Evolutionary conservation across 768 basidiomycete species (phyloP), one percentile per base, ranked within the genome.

Genomic region (Pleurotus platypus): DNA sequence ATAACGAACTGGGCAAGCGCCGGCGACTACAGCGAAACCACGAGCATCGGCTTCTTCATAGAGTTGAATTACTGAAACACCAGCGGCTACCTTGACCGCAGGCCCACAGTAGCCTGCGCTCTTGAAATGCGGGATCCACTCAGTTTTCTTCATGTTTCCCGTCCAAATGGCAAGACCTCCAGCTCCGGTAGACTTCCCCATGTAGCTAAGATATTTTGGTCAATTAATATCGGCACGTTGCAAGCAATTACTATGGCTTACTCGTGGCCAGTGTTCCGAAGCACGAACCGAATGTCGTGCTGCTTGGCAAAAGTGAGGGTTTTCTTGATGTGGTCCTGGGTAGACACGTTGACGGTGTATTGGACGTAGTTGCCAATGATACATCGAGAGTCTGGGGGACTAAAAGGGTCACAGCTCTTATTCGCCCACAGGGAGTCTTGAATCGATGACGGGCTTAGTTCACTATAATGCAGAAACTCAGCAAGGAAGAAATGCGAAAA

Each of bases 241-340:
- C 42, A n/a, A 43, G 18, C 5, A 15, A 43, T 12, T 43, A 30
- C 15, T 20, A 12, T 43, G 15, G 18, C 42, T 43, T 15, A 43
- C 42, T 43, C 42, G 18, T 43, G 42, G 42, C 63, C 63, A 2
- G 63, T 62, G 47, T 64, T 64, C n/a, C 59, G 49, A 3, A 62
- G 40, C 4, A 64, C 61, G 37, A 64, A 62, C 4, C 61, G 58
- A 12, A 64, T 62, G 30, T 64, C 59, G 47, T 64, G 59, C 48
- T 60, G 42, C 53, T 60, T 62, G 15, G 58, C 57, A 20, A 64
- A 64, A 8, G 39, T 46, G 22, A 62, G 16, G 18, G 63, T 61
- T 43, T 43, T 43, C n/a, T n/a, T 20, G 42, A 43, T 43, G 42
- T 43, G 42, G 42, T 43, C 42, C 42, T 15, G 42, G 42, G 42